phyloP scores from a whole-genome alignment of 1,139 yeast genomes.

The Geotrichum citri-aurantii region DNA sequence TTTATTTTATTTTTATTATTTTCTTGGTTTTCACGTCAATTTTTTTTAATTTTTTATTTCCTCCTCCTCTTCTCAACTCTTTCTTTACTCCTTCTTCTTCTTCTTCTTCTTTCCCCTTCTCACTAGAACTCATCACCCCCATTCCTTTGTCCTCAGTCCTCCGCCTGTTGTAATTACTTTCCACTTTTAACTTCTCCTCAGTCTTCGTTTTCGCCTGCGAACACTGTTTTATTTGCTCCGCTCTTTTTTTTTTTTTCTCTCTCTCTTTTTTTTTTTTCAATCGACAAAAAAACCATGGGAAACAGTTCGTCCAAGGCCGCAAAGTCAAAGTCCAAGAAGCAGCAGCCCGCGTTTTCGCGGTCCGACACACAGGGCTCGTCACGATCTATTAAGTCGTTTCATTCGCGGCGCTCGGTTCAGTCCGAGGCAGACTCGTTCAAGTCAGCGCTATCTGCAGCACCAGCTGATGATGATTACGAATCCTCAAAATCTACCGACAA shows the following conservation, averaged over 20 bases:
- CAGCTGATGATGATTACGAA: conserved; percentile 13
- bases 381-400: conserved; percentile 33
- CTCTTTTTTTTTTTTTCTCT: too few relatives aligned
- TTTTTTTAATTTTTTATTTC: neutral
- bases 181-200: neutral
- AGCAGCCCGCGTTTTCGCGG: conserved; percentile 31
- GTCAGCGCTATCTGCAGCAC: conserved; percentile 22
- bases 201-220: neutral
- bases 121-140: neutral
- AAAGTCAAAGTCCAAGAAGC: conserved; percentile 27
- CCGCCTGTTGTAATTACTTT: neutral
- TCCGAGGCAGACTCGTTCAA: conserved; percentile 28
- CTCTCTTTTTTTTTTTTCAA: neutral
- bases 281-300: conserved; percentile 32
- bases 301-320: conserved; percentile 30
- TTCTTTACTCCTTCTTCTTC: neutral
- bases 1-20: neutral
- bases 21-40: neutral
- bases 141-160: neutral
- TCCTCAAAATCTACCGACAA: neutral
- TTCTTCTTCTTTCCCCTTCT: neutral
- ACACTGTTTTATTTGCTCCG: neutral
- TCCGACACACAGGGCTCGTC: conserved; percentile 41
- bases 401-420: conserved; percentile 29
- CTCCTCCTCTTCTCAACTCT: neutral